phyloP scores from a whole-genome alignment of 164 flowering plant species.

The Berberis thunbergii region DNA sequence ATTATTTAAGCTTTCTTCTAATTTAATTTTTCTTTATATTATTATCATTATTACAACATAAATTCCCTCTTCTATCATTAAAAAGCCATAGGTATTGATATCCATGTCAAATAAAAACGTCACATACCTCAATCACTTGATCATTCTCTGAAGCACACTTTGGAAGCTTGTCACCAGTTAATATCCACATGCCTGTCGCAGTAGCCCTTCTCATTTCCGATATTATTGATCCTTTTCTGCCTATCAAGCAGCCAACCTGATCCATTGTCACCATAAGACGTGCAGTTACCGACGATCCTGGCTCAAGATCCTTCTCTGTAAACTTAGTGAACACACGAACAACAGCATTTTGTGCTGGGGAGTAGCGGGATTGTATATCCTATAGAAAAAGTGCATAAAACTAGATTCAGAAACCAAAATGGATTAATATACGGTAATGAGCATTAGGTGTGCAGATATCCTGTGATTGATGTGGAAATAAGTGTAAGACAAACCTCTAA shows the following conservation, averaged over 20 bases:
- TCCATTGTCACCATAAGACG: slow-evolving; percentile 53
- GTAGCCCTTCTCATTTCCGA: slow-evolving; percentile 70
- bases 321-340: slow-evolving; percentile 55
- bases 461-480: not conserved
- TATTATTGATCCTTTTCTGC: slow-evolving; percentile 72
- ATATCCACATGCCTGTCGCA: slow-evolving; percentile 45
- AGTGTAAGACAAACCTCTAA: slow-evolving; percentile 48
- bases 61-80: too few relatives aligned
- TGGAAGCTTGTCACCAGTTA: slow-evolving; percentile 54
- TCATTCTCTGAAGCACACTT: slow-evolving; percentile 62
- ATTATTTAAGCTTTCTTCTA: too few relatives aligned
- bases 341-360: slow-evolving; percentile 77
- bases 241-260: slow-evolving; percentile 80
- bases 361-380: slow-evolving; percentile 46
- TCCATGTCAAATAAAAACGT: not conserved
- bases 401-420: not conserved
- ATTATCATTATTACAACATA: too few relatives aligned
- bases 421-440: not conserved
- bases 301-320: slow-evolving; percentile 45
- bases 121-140: slow-evolving; percentile 72
- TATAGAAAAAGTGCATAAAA: slow-evolving; percentile 13
- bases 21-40: too few relatives aligned
- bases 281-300: slow-evolving; percentile 34
- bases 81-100: too few relatives aligned
- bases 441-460: not conserved